A percentile compares a stretch with the other conserved stretches of the same genome.
These are phyloP conservation scores for Arctostaphylos glauca DNA, from an alignment of 148 eudicot species.

Conservation along the genomic window DNA sequence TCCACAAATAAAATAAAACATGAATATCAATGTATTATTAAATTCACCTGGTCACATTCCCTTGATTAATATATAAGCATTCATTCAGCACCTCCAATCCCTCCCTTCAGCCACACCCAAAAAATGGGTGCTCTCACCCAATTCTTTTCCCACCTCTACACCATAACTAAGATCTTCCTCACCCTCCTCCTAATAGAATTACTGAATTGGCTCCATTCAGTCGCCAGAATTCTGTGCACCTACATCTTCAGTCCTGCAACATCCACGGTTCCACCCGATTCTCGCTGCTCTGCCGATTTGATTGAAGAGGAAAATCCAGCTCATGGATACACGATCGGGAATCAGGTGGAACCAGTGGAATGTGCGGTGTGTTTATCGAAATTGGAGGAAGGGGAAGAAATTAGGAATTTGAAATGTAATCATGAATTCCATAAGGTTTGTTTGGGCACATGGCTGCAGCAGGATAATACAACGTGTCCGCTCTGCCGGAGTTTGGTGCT, in stretches of 20 bases:
- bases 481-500: too few relatives aligned
- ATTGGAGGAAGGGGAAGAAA: slow-evolving; percentile 35
- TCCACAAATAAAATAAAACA: too few relatives aligned
- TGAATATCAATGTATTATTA: not conserved
- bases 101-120: too few relatives aligned
- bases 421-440: not conserved
- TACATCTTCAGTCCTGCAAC: too few relatives aligned
- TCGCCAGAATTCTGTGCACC: too few relatives aligned
- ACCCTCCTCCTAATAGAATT: slow-evolving; percentile 27
- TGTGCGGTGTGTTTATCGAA: slow-evolving; percentile 35
- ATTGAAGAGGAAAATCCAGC: slow-evolving; percentile 33
- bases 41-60: too few relatives aligned
- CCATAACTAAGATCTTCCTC: slow-evolving; percentile 23
- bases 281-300: slow-evolving; percentile 27
- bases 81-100: too few relatives aligned
- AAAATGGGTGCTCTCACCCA: slow-evolving; percentile 28
- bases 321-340: slow-evolving; percentile 13
- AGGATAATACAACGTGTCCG: too few relatives aligned
- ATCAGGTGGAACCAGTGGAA: not conserved
- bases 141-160: slow-evolving; percentile 29
- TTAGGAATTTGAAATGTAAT: slow-evolving; percentile 33
- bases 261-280: too few relatives aligned
- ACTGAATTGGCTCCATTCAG: too few relatives aligned
- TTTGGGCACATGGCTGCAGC: too few relatives aligned
- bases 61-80: too few relatives aligned